These are phyloP conservation scores for Oidiodendron maius DNA, from an alignment of 495 filamentous ascomycete species.

Conservation along the genomic window DNA sequence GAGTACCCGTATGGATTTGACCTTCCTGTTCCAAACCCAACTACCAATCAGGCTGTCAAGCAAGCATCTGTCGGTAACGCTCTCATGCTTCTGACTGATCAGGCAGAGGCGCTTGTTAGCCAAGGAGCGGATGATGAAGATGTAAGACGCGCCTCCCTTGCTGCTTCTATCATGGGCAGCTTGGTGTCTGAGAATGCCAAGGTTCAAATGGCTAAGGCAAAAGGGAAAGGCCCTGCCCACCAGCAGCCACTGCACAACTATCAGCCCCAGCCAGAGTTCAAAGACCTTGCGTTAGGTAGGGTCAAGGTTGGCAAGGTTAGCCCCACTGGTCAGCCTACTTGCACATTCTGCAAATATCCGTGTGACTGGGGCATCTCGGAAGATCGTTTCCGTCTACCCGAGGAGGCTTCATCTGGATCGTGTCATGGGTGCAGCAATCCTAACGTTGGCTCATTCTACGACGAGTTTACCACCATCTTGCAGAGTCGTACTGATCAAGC, in stretches of 20 bases:
- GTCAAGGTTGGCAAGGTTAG: neutral
- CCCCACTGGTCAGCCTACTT: neutral
- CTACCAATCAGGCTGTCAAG: neutral
- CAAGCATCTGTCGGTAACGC: neutral
- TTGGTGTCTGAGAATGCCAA: neutral
- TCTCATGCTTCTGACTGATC: neutral
- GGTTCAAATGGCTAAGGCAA: neutral
- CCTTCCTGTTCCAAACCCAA: neutral
- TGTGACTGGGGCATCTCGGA: slow-evolving; percentile 12
- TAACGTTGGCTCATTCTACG: neutral
- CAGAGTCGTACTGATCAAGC: neutral
- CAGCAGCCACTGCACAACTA: neutral
- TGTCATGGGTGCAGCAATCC: neutral
- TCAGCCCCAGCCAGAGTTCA: neutral
- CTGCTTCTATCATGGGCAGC: neutral
- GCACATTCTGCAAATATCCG: slow-evolving; percentile 11
- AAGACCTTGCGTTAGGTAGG: neutral
- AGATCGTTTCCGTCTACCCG: slow-evolving; percentile 1
- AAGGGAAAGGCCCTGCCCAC: neutral
- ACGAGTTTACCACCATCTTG: neutral
- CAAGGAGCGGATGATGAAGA: neutral
- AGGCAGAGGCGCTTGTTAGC: neutral
- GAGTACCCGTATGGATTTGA: neutral
- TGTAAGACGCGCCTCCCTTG: neutral
- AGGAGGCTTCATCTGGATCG: slow-evolving; percentile 1